A percentile compares a stretch with the other conserved stretches of the same genome.
These are phyloP conservation scores for Articulospora tetracladia DNA, from an alignment of 495 filamentous ascomycete genomes.

Conservation along the genomic window DNA sequence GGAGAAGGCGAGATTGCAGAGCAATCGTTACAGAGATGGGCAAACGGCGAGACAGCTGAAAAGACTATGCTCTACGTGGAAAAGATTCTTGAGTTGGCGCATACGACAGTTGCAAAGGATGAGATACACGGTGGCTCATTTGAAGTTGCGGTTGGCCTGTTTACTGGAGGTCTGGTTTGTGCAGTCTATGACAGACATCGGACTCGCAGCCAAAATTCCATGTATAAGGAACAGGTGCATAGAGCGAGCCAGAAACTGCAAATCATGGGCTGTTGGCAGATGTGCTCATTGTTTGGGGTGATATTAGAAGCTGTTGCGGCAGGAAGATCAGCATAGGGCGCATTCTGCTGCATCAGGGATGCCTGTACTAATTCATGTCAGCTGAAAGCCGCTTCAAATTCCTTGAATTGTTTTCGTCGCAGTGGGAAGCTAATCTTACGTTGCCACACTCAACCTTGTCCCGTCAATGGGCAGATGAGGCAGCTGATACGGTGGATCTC, in stretches of 20 bases:
- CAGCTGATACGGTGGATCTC: too few species aligned
- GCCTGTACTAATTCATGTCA: too few species aligned
- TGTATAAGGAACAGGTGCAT: slow-evolving; percentile 10
- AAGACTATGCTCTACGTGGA: neutral
- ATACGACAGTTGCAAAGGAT: neutral
- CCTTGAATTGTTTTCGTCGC: too few species aligned
- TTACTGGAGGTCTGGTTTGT: neutral
- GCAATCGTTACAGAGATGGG: neutral
- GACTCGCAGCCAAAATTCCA: neutral
- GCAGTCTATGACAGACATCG: neutral
- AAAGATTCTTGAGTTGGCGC: neutral
- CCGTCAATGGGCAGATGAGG: too few species aligned
- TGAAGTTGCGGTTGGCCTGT: neutral
- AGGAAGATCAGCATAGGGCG: too few species aligned
- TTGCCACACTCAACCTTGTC: too few species aligned
- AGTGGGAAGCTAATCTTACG: too few species aligned
- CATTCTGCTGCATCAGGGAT: too few species aligned
- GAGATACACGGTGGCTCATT: neutral
- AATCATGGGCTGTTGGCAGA: slow-evolving; percentile 16
- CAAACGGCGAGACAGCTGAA: neutral
- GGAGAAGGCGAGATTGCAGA: neutral
- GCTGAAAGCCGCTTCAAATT: too few species aligned
- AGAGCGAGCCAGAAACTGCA: slow-evolving; percentile 11
- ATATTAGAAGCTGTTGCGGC: slow-evolving; percentile 16
- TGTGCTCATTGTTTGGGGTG: slow-evolving; percentile 15